phyloP scores from a whole-genome alignment of 2,329 filamentous ascomycete species.

The Aspergillus texensis region DNA sequence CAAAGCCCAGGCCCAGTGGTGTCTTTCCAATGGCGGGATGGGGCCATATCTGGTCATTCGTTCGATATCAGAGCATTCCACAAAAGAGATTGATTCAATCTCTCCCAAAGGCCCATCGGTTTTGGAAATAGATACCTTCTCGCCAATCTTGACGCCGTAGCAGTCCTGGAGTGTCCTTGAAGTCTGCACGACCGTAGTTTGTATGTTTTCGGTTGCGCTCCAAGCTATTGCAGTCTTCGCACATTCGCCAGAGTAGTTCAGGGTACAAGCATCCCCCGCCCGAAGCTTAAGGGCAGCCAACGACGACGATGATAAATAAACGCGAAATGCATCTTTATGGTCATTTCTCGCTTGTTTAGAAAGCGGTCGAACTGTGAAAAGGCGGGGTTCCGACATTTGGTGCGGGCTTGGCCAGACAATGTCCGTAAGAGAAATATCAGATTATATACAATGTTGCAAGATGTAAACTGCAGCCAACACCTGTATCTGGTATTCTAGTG shows the following conservation, averaged over 20 bases:
- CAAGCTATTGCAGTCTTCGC: slow-evolving; percentile 65
- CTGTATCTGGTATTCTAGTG: neutral
- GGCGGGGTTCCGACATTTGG: slow-evolving; percentile 41
- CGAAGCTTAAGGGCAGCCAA: slow-evolving; percentile 58
- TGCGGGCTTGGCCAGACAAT: neutral
- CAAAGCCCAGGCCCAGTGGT: slow-evolving; percentile 54
- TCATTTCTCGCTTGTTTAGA: slow-evolving; percentile 51
- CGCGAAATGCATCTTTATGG: slow-evolving; percentile 61
- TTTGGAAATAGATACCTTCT: slow-evolving; percentile 65
- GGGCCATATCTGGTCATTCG: slow-evolving; percentile 38
- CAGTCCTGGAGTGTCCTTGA: slow-evolving; percentile 73
- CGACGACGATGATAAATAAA: slow-evolving; percentile 59
- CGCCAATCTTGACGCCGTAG: slow-evolving; percentile 72
- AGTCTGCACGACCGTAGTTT: slow-evolving; percentile 70
- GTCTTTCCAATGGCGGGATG: slow-evolving; percentile 39
- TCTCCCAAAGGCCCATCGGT: slow-evolving; percentile 55
- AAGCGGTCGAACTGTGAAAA: slow-evolving; percentile 59
- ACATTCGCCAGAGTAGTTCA: slow-evolving; percentile 39
- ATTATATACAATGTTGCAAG: neutral
- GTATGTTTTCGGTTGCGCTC: slow-evolving; percentile 63
- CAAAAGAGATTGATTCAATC: slow-evolving; percentile 61
- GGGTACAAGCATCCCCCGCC: slow-evolving; percentile 60
- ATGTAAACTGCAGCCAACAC: neutral
- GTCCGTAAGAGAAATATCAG: neutral
- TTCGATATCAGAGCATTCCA: slow-evolving; percentile 57